Conservation (phyloP, 2,329 filamentous ascomycete species). For the Fusarium paranaense region DNA sequence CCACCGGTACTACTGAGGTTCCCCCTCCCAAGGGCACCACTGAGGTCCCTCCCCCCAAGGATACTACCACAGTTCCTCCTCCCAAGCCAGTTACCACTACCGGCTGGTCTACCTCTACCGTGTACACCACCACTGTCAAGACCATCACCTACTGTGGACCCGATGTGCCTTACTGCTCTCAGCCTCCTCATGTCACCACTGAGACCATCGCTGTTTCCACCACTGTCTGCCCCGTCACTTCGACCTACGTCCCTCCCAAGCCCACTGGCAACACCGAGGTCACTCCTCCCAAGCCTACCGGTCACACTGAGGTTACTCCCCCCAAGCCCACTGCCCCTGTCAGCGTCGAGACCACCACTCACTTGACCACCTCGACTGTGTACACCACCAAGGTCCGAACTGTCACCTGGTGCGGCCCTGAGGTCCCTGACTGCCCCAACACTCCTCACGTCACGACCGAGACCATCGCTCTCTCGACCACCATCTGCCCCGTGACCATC, state of each 20-base stretch:
- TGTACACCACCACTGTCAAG: constrained; percentile 32
- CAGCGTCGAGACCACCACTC: constrained; percentile 39
- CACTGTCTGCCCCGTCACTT: constrained; percentile 29
- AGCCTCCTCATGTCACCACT: constrained; percentile 21
- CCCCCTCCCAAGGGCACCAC: constrained; percentile 8
- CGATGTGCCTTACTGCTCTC: constrained; percentile 18
- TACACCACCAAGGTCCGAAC: constrained; percentile 31
- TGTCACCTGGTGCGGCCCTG: constrained; percentile 19
- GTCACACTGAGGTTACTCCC: constrained; percentile 4
- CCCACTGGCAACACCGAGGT: background rate
- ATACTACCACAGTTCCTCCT: background rate
- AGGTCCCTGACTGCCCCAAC: constrained; percentile 23
- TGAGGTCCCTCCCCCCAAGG: constrained; percentile 4
- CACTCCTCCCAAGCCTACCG: constrained; percentile 14
- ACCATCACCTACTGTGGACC: constrained; percentile 29
- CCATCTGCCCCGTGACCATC: constrained; percentile 36
- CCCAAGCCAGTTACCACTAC: background rate
- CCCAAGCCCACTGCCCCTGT: background rate
- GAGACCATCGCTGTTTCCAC: constrained; percentile 28
- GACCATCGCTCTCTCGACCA: constrained; percentile 20
- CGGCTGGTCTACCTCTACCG: constrained; percentile 20
- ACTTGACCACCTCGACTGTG: constrained; percentile 12
- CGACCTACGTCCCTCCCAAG: background rate
- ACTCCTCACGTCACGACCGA: constrained; percentile 19
- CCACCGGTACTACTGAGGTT: constrained; percentile 15